Conservation (phyloP, 1,284 basidiomycete species). For the Wallemia hederae region DNA sequence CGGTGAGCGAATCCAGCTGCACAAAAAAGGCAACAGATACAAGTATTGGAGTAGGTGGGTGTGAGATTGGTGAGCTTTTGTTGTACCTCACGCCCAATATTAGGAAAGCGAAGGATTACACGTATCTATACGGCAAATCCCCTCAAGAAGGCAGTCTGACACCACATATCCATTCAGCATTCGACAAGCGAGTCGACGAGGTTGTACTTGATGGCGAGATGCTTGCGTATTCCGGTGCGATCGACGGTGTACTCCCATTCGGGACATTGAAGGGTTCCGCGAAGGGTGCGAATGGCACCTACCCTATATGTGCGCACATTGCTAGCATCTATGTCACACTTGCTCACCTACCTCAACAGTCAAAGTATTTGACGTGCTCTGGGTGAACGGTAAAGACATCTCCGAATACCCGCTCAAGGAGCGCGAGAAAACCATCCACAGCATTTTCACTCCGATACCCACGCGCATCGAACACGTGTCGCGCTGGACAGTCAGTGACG, state of each 20-base stretch:
- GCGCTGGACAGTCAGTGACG: conserved; percentile 4
- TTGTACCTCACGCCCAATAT: conserved; percentile 1
- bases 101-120: conserved; percentile 86
- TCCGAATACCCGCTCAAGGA: conserved; percentile 16
- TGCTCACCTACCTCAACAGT: conserved; percentile 22
- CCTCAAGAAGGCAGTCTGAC: conserved; percentile 54
- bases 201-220: conserved; percentile 88
- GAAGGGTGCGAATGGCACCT: conserved; percentile 36
- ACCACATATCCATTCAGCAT: conserved; percentile 42
- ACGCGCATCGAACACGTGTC: conserved; percentile 3
- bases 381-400: conserved; percentile 28
- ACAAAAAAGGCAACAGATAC: conserved; percentile 61
- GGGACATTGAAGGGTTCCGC: conserved; percentile 71
- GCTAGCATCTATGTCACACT: too few relatives aligned
- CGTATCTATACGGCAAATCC: conserved; percentile 62
- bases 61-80: conserved; percentile 1
- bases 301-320: conserved; percentile 51
- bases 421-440: conserved; percentile 16
- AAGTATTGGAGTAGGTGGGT: conserved; percentile 60
- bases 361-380: conserved; percentile 77
- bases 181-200: conserved; percentile 47
- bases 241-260: conserved; percentile 58
- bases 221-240: conserved; percentile 78
- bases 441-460: conserved; percentile 3
- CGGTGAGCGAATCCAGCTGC: conserved; percentile 76